Conservation (phyloP, 345 rosid genomes). For the Schrenkiella parvula region DNA sequence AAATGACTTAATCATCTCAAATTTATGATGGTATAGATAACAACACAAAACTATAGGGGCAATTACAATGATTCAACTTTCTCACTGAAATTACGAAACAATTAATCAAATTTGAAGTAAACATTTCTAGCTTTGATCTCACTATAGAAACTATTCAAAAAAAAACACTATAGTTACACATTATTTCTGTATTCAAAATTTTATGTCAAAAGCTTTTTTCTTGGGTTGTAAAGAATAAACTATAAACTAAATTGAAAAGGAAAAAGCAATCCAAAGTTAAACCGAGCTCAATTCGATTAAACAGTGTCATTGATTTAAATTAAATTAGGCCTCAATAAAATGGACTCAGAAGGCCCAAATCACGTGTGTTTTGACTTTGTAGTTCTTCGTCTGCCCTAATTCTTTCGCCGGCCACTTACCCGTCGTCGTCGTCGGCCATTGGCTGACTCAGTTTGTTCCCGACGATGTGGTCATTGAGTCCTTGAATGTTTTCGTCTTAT, state of each 20-base stretch:
- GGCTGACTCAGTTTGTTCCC: neutral
- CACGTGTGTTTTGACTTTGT: neutral
- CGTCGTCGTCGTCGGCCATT: neutral
- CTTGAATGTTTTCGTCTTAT: neutral
- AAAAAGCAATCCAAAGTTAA: neutral
- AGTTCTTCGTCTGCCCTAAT: conserved; percentile 10
- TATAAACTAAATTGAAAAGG: neutral
- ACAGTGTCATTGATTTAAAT: neutral
- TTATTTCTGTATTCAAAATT: neutral
- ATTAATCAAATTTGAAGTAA: neutral
- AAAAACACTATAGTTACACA: neutral
- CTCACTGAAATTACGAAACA: neutral
- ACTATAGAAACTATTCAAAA: too few relatives aligned
- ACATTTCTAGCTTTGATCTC: neutral
- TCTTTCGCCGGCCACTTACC: neutral
- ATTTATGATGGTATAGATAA: neutral
- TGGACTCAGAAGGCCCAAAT: neutral
- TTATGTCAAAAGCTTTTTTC: too few relatives aligned
- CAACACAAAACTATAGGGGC: neutral
- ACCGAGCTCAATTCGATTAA: neutral
- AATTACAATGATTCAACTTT: neutral
- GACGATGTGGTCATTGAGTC: neutral
- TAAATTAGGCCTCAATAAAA: neutral
- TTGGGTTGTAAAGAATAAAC: too few relatives aligned
- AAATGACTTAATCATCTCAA: neutral